A percentile compares a stretch with the other conserved stretches of the same genome.
These are phyloP conservation scores for Anastatica hierochuntica DNA, from an alignment of 345 rosid genomes.

Conservation along the genomic window DNA sequence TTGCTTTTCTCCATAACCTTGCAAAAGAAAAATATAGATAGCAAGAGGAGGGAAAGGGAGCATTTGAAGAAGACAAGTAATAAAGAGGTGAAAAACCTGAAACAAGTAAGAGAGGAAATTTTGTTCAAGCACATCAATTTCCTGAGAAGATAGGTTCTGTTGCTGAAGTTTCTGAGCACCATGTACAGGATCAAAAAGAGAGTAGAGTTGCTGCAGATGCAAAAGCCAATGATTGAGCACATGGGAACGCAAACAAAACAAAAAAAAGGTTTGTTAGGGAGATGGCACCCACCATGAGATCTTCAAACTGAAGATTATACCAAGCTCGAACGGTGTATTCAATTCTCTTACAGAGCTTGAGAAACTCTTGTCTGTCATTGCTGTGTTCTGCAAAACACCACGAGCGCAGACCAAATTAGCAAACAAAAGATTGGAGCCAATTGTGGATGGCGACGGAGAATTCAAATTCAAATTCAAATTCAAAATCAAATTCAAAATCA, in stretches of 20 bases:
- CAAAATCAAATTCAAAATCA: not conserved
- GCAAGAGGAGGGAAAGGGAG: not conserved
- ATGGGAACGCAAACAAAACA: not conserved
- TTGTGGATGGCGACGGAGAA: not conserved
- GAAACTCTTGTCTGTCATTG: slow-evolving; percentile 64
- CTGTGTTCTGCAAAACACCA: slow-evolving; percentile 46
- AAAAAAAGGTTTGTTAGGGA: not conserved
- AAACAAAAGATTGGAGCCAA: not conserved
- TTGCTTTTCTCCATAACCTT: slow-evolving; percentile 97
- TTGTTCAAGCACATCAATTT: slow-evolving; percentile 76
- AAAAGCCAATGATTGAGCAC: slow-evolving; percentile 1
- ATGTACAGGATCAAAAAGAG: slow-evolving; percentile 76
- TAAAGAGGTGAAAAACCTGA: slow-evolving; percentile 44
- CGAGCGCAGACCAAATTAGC: not conserved
- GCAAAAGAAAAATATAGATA: not conserved
- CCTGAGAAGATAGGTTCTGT: slow-evolving; percentile 52
- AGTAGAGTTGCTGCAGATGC: slow-evolving; percentile 73
- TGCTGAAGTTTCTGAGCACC: slow-evolving; percentile 74
- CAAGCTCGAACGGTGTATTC: slow-evolving; percentile 97
- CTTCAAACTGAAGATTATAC: slow-evolving; percentile 91
- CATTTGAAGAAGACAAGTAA: not conserved
- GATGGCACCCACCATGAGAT: slow-evolving; percentile 57
- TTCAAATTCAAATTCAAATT: too few relatives aligned
- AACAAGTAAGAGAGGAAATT: slow-evolving; percentile 74
- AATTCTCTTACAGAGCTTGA: slow-evolving; percentile 83